phyloP scores from a whole-genome alignment of 1,284 basidiomycete species.

The Ustilago cynodontis region DNA sequence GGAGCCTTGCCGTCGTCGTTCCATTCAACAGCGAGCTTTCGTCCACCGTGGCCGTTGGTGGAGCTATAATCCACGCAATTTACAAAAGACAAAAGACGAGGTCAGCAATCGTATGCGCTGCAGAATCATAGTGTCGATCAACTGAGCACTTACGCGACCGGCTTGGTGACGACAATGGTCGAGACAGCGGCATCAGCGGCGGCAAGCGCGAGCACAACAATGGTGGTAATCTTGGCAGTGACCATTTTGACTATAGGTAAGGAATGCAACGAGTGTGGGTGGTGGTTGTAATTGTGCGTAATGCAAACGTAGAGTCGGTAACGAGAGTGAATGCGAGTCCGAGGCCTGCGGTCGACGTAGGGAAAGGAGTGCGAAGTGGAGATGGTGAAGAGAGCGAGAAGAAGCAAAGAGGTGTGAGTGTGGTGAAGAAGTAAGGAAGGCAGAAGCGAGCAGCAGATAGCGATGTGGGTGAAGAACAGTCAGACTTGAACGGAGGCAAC shows the following conservation, averaged over 20 bases:
- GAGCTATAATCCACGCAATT: conserved; percentile 23
- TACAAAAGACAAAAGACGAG: not conserved
- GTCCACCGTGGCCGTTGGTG: conserved; percentile 53
- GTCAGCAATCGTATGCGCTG: not conserved
- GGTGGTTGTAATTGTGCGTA: conserved; percentile 4
- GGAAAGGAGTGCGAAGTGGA: conserved; percentile 12
- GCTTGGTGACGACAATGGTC: conserved; percentile 56
- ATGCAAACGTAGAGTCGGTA: not conserved
- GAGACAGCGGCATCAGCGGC: conserved; percentile 48
- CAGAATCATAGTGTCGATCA: not conserved
- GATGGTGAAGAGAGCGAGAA: not conserved
- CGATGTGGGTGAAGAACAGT: not conserved
- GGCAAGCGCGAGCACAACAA: conserved; percentile 45
- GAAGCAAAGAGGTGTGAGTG: not conserved
- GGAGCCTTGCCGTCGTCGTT: conserved; percentile 60
- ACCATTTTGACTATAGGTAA: conserved; percentile 30
- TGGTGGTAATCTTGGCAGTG: conserved; percentile 36
- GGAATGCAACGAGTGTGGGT: not conserved
- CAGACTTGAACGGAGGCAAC: no score
- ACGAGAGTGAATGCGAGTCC: conserved; percentile 15
- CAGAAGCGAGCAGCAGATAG: conserved; percentile 1
- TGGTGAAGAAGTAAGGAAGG: conserved; percentile 2
- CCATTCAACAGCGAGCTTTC: conserved; percentile 53
- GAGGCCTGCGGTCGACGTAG: conserved; percentile 36
- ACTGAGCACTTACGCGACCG: conserved; percentile 51